Evolutionary conservation across 306 rosid genomes (phyloP).

Genomic region (Gynostemma pentaphyllum): DNA sequence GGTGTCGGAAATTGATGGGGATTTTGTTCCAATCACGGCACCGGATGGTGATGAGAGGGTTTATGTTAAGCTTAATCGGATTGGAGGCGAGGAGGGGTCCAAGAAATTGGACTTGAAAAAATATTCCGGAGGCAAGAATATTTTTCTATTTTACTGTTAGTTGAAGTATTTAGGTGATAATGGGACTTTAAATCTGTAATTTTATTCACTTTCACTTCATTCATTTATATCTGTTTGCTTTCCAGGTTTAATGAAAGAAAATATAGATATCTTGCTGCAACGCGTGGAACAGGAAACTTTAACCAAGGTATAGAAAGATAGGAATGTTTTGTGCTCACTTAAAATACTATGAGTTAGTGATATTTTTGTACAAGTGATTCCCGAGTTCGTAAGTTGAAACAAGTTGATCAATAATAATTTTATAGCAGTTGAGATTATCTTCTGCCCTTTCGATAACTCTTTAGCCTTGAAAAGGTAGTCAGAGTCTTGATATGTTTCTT

Average conservation of each 20-base stretch:
- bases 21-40: conserved; percentile 70
- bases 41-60: conserved; percentile 72
- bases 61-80: conserved; percentile 50
- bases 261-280: conserved; percentile 42
- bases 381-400: not conserved
- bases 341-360: not conserved
- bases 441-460: not conserved
- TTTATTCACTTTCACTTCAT: conserved; percentile 5
- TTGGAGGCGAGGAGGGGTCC: conserved; percentile 28
- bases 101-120: conserved; percentile 26
- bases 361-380: not conserved
- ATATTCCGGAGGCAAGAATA: conserved; percentile 39
- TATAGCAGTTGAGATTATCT: not conserved
- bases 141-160: not conserved
- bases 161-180: not conserved
- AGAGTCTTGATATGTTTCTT: not conserved
- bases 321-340: conserved; percentile 11
- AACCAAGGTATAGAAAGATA: conserved; percentile 43
- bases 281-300: conserved; percentile 78
- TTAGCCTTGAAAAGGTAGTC: not conserved
- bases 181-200: not conserved
- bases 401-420: not conserved
- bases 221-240: conserved; percentile 14
- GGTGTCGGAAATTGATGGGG: conserved; percentile 78
- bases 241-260: conserved; percentile 60